Evolutionary conservation across 1,284 basidiomycete species (phyloP).

Genomic region (Laetiporus sulphureus): DNA sequence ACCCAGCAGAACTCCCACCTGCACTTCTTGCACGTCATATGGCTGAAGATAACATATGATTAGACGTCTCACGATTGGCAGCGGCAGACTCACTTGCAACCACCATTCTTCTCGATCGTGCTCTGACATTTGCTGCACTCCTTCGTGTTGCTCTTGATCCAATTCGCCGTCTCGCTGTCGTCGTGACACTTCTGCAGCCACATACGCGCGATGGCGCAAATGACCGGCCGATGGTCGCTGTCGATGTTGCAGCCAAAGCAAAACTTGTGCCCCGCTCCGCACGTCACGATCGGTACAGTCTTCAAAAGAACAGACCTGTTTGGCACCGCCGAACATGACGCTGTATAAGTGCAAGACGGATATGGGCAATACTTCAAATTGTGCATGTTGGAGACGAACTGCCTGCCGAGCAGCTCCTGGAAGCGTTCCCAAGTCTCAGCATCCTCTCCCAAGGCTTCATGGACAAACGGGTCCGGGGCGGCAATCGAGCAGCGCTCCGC

Average conservation of each 20-base stretch:
- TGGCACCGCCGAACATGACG: constrained; percentile 77
- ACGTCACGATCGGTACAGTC: constrained; percentile 86
- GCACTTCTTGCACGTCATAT: constrained; percentile 99
- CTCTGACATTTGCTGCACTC: constrained; percentile 94
- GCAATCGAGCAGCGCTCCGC: constrained; percentile 81
- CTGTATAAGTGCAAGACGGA: constrained; percentile 80
- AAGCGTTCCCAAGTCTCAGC: constrained; percentile 57
- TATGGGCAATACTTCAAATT: constrained; percentile 92
- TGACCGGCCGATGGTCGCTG: constrained; percentile 85
- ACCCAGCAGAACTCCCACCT: constrained; percentile 87
- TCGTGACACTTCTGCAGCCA: constrained; percentile 98
- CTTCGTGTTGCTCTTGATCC: constrained; percentile 99
- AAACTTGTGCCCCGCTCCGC: constrained; percentile 72
- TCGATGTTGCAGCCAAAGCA: constrained; percentile 89
- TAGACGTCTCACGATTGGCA: neutral
- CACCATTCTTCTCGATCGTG: constrained; percentile 99
- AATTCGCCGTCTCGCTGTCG: constrained; percentile 97
- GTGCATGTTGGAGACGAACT: constrained; percentile 84
- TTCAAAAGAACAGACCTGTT: constrained; percentile 70
- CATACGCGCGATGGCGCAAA: constrained; percentile 84
- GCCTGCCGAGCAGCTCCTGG: constrained; percentile 81
- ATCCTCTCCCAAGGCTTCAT: constrained; percentile 40
- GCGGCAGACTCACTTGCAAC: constrained; percentile 80
- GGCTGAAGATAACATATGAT: constrained; percentile 39
- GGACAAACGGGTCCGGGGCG: constrained; percentile 60